Evolutionary conservation across 225 moss, liverwort and hornwort genomes (phyloP), one percentile per base, ranked within the genome.

Genomic region (Physcomitrellopsis africana): DNA sequence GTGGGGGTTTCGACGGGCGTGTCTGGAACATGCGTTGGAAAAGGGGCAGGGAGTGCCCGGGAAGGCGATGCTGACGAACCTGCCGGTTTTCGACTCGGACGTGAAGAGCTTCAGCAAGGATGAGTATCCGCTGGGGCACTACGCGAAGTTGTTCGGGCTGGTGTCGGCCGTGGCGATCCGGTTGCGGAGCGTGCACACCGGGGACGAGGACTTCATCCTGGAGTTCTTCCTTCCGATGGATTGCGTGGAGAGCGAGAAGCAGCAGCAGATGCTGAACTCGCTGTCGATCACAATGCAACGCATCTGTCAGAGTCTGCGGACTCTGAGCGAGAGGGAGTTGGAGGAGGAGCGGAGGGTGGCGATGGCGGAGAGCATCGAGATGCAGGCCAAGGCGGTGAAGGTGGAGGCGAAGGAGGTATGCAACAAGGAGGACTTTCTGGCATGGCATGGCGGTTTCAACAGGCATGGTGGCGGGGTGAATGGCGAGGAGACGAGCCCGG

Each of bases 61-160:
- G 58, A 95, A 84, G 86, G 95, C 99, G 11, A 89, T 92, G 10
- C 85, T 89, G 67, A 92, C 99, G 42, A 99, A 99, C 47, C 85
- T 90, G 58, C 99, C 99, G 17, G 86, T 95, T 18, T 99, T 95
- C 57, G 95, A 95, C 75, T 91, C 90, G 46, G 95, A 99, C 63
- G 90, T 99, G 46, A 93, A 89, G 69, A 84, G 79, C 72, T 92
- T 87, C 75, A 76, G 67, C 41, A 99, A 95, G 79, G 74, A 85
- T 51, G 93, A 99, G 81, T 99, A 99, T 55, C 99, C 99, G 46
- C 88, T 99, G n/a, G 95, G 93, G 54, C 99, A 99, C 75, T 99
- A 93, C 53, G 92, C 95, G 37, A 90, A 81, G 82, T 78, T 92
- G 80, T 99, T 99, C 65, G 92, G 92, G 19, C 77, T 99, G 51